Evolutionary conservation across 164 flowering plant species (phyloP), one percentile per base, ranked within the genome.

Genomic region (Cinnamomum micranthum): DNA sequence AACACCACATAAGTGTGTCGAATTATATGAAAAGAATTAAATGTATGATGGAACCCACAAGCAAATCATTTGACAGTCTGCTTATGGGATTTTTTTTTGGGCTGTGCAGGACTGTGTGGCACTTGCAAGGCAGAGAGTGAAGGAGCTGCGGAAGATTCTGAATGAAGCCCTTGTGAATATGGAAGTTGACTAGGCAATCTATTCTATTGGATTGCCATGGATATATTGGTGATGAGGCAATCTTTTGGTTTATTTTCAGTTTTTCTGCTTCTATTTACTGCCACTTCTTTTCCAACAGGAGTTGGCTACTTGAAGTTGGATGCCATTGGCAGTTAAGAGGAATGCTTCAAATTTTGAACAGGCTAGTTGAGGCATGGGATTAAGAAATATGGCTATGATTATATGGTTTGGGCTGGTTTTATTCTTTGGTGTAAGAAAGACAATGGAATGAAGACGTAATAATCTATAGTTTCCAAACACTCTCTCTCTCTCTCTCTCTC

Each of bases 61-160:
- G 12, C 17, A 20, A 55, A 55, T 14, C n/a, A 15, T 17, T 55
- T 4, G n/a, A 55, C 20, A 14, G n/a, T 55, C n/a, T 55, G 60
- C 60, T 55, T 55, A 55, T 55, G 68, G 51, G 35, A n/a, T 20
- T 27, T 19, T 73, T 58, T 62, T 58, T 28, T 35, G 58, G 67
- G 6, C 15, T 28, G n/a, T 88, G 84, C 89, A 94, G 97, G 91
- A 87, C 70, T 94, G 92, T 63, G 71, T 91, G 79, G 88, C 86
- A 65, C 78, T 92, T 76, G 83, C 98, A 63, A 87, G 86, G 79
- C 85, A 83, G 69, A 87, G 98, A 79, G 84, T 82, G 82, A 86
- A 86, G 78, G 95, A 92, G 73, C 87, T 94, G 68, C 83, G 84
- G 76, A 74, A 69, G 71, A 86, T 88, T 68, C 77, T 91, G 75